Conservation (phyloP, 2,329 filamentous ascomycete species). For the Trichophyton mentagrophytes region DNA sequence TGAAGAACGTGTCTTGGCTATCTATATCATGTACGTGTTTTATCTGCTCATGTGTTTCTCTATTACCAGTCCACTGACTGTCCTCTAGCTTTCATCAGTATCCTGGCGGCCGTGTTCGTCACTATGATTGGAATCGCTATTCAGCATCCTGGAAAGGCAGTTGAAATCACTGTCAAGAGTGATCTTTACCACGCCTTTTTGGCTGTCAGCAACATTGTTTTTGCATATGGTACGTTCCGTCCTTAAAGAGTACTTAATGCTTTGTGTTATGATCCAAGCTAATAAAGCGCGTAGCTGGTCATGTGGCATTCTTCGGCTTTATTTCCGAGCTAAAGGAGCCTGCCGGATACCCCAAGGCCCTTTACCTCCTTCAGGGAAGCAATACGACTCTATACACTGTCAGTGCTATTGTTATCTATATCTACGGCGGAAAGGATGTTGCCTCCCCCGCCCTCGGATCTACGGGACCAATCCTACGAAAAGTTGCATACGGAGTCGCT, state of each 20-base stretch:
- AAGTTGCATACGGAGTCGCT: conserved; percentile 55
- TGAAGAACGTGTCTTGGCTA: conserved; percentile 50
- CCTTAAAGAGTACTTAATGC: not conserved
- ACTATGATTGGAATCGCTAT: conserved; percentile 55
- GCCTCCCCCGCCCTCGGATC: conserved; percentile 55
- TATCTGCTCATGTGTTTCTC: conserved; percentile 9
- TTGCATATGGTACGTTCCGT: conserved; percentile 47
- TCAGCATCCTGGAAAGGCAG: conserved; percentile 28
- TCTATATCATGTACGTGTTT: conserved; percentile 42
- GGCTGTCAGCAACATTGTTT: conserved; percentile 55
- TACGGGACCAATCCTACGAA: conserved; percentile 43
- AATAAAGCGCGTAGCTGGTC: conserved; percentile 31
- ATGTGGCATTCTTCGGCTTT: conserved; percentile 57
- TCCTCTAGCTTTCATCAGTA: conserved; percentile 46
- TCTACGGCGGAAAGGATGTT: conserved; percentile 50
- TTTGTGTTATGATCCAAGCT: not conserved
- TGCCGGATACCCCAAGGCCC: conserved; percentile 48
- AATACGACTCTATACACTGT: conserved; percentile 52
- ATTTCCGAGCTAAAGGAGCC: conserved; percentile 53
- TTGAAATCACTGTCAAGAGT: conserved; percentile 30
- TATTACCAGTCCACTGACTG: conserved; percentile 2
- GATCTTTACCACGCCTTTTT: conserved; percentile 45
- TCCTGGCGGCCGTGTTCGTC: conserved; percentile 50
- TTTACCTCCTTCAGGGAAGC: conserved; percentile 47
- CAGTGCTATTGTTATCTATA: conserved; percentile 55